Conservation (phyloP, 2,329 filamentous ascomycete genomes). For the Apiospora saccharicola region DNA sequence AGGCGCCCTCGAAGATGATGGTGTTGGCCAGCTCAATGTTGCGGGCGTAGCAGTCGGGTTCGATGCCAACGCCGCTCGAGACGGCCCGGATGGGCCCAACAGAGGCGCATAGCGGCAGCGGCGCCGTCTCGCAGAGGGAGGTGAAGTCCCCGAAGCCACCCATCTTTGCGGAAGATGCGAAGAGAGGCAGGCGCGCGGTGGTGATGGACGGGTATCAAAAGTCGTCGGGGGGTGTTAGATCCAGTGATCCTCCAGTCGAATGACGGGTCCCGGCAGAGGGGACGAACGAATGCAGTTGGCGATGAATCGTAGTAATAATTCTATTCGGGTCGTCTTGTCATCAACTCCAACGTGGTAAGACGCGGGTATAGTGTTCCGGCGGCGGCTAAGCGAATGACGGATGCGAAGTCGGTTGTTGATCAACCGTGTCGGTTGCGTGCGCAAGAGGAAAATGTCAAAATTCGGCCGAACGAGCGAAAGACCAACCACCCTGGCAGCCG, state of each 20-base stretch:
- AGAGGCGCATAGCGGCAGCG: slow-evolving; percentile 86
- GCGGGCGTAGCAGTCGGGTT: slow-evolving; percentile 90
- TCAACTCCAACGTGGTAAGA: neutral
- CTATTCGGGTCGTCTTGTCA: neutral
- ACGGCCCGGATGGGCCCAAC: slow-evolving; percentile 79
- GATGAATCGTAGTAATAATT: neutral
- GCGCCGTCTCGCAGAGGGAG: slow-evolving; percentile 82
- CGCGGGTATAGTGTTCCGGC: neutral
- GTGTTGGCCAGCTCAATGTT: slow-evolving; percentile 98
- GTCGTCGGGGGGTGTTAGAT: neutral
- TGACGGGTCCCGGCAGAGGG: neutral
- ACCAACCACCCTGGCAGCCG: slow-evolving; percentile 10
- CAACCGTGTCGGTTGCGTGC: neutral
- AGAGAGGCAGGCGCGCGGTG: neutral
- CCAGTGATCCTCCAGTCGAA: neutral
- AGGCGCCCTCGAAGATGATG: slow-evolving; percentile 94
- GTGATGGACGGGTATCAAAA: neutral
- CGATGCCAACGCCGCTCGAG: slow-evolving; percentile 76
- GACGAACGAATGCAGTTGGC: slow-evolving; percentile 15
- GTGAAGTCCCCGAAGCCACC: slow-evolving; percentile 95
- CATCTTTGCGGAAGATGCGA: slow-evolving; percentile 43
- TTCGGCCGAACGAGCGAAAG: slow-evolving; percentile 13
- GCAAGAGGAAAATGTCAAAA: slow-evolving; percentile 2
- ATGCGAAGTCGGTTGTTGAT: neutral
- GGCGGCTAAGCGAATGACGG: slow-evolving; percentile 14